A percentile compares a stretch with the other conserved stretches of the same genome.
These are phyloP conservation scores for Lipomyces chichibuensis DNA, from an alignment of 805 yeast genomes.

Conservation along the genomic window DNA sequence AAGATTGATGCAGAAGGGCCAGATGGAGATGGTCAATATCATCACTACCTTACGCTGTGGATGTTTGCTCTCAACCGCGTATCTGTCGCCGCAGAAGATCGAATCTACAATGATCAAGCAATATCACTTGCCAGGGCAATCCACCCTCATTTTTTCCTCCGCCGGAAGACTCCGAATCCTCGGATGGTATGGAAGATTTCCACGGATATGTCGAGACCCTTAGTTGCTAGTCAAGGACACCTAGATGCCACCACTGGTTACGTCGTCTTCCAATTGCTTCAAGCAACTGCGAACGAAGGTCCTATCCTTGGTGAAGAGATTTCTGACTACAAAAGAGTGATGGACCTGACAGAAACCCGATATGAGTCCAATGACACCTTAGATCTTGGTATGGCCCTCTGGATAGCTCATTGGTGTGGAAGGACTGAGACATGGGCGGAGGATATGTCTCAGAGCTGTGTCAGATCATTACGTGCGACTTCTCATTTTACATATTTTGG, in stretches of 20 bases:
- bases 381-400: conserved; percentile 13
- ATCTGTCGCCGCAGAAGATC: conserved; percentile 7
- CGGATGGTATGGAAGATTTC: conserved; percentile 13
- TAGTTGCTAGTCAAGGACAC: conserved; percentile 14
- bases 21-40: conserved; percentile 14
- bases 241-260: conserved; percentile 10
- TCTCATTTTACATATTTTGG: conserved; percentile 1
- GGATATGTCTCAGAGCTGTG: conserved; percentile 12
- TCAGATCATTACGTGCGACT: conserved; percentile 10
- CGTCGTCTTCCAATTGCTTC: conserved; percentile 10
- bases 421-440: conserved; percentile 7
- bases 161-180: conserved; percentile 4
- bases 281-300: conserved; percentile 10
- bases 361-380: conserved; percentile 11
- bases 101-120: conserved; percentile 11
- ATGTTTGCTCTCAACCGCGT: conserved; percentile 13
- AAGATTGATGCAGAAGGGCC: conserved; percentile 9
- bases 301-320: conserved; percentile 11
- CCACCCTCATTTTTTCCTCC: conserved; percentile 13
- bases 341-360: conserved; percentile 1
- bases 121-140: conserved; percentile 9
- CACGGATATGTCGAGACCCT: conserved; percentile 12
- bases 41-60: conserved; percentile 14
- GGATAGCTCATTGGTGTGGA: conserved; percentile 11
- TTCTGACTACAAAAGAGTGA: conserved; percentile 10